These are phyloP conservation scores for Myrica gale DNA, from an alignment of 306 rosid species.

Conservation along the genomic window DNA sequence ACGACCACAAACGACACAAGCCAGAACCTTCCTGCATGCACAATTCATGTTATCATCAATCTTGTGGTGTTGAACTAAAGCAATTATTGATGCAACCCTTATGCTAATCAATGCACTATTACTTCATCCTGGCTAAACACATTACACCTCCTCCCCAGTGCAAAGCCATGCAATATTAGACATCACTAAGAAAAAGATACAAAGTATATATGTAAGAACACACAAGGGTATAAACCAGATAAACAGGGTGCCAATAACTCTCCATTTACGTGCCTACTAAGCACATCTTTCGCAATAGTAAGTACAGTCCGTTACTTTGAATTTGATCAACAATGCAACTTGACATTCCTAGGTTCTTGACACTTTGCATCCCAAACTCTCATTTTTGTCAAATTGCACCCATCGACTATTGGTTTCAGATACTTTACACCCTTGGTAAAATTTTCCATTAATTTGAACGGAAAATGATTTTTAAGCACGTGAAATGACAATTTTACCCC, in stretches of 20 bases:
- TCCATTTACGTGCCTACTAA: background rate
- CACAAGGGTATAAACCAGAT: background rate
- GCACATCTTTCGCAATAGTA: background rate
- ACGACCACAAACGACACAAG: conserved; percentile 99
- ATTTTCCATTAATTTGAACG: too few species aligned
- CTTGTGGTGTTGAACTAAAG: background rate
- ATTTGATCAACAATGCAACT: background rate
- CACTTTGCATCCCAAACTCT: too few species aligned
- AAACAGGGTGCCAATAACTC: background rate
- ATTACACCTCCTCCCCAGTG: background rate
- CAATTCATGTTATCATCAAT: conserved; percentile 22
- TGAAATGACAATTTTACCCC: too few species aligned
- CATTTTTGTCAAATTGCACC: too few species aligned
- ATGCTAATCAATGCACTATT: background rate
- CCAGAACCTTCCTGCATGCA: conserved; percentile 87
- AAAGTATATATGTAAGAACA: background rate
- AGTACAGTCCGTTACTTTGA: background rate
- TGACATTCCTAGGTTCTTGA: too few species aligned
- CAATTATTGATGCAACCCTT: conserved; percentile 5
- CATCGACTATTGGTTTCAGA: too few species aligned
- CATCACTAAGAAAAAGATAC: background rate
- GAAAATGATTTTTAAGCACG: too few species aligned
- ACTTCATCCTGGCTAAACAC: background rate
- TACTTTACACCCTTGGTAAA: too few species aligned
- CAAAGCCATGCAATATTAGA: background rate